Base-by-base conservation (phyloP, 768 basidiomycete species). In the Collybiopsis confluens region DNA sequence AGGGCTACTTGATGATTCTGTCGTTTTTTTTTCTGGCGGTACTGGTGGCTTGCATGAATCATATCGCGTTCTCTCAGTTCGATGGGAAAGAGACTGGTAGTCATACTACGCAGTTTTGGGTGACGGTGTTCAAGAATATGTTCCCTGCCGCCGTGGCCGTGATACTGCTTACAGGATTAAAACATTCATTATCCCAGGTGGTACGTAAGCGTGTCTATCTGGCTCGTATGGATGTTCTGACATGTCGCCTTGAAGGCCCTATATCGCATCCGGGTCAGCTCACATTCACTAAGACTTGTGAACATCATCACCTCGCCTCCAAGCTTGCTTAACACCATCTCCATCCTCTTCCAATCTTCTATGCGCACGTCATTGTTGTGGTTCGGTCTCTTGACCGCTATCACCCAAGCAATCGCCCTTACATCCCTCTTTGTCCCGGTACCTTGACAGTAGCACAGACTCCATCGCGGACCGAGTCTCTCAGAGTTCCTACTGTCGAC, bases 51-150 rank as follows among this genome's bases (percentile, higher is more conserved):
- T 30, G 18, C 3, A 48, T 48, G 1, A 48, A 48, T 16, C 47
- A 48, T 36, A 35, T 48, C n/a, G 47, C 35, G 4, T 48, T 48
- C 9, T 36, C 33, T 0, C 30, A 48, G 16, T 21, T 48, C 10
- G 35, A 48, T 37, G 47, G 47, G 26, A 48, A n/a, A 48, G 30
- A 15, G 21, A 48, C 47, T 15, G 33, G 30, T 20, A 33, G 35
- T 23, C 47, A 37, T 36, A 48, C 35, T 6, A 21, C 30, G n/a
- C 47, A 48, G 35, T 48, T 48, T 21, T 48, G 47, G 47, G 47
- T 48, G 6, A 36, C 47, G 9, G 23, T 35, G 10, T 20, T 48
- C 9, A 35, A 48, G 26, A 48, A 48, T 21, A 33, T 48, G 11
- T 48, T 48, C 11, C 47, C 47, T 6, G 18, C 47, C 35, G 33